Conservation (phyloP, 2,329 filamentous ascomycete species). For the Fusarium falciforme region DNA sequence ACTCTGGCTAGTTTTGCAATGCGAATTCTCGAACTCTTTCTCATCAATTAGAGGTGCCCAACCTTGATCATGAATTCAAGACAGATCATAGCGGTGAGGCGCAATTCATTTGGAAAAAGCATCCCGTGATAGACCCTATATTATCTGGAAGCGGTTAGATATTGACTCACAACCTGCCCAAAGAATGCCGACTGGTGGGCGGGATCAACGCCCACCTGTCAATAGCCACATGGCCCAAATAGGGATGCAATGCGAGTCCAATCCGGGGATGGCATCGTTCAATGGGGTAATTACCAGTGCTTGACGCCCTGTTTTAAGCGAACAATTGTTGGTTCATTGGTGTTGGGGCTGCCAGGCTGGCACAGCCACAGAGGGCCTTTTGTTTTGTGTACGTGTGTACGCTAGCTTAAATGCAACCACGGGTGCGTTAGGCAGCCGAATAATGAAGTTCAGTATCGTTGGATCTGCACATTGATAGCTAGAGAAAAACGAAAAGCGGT, state of each 20-base stretch:
- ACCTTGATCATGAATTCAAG: neutral
- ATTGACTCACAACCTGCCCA: neutral
- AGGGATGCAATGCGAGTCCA: neutral
- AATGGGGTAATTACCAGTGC: neutral
- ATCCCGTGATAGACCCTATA: neutral
- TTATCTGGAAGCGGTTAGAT: neutral
- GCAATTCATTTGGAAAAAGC: neutral
- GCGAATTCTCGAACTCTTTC: neutral
- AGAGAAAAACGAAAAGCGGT: neutral
- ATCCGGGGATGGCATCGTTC: neutral
- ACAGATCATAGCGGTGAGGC: neutral
- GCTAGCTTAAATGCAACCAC: neutral
- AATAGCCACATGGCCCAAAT: neutral
- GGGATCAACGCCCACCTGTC: neutral
- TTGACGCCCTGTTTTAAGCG: neutral
- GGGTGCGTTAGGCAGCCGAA: neutral
- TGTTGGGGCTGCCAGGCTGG: neutral
- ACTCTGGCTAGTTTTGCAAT: neutral
- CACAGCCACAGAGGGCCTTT: neutral
- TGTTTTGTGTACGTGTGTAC: neutral
- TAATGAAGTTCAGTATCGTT: neutral
- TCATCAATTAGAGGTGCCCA: neutral
- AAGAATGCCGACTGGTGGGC: neutral
- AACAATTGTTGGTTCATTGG: neutral
- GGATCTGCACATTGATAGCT: neutral